A percentile compares a stretch with the other conserved stretches of the same genome.
Conservation (phyloP, 2,329 filamentous ascomycete species). For the Colletotrichum salicis region DNA sequence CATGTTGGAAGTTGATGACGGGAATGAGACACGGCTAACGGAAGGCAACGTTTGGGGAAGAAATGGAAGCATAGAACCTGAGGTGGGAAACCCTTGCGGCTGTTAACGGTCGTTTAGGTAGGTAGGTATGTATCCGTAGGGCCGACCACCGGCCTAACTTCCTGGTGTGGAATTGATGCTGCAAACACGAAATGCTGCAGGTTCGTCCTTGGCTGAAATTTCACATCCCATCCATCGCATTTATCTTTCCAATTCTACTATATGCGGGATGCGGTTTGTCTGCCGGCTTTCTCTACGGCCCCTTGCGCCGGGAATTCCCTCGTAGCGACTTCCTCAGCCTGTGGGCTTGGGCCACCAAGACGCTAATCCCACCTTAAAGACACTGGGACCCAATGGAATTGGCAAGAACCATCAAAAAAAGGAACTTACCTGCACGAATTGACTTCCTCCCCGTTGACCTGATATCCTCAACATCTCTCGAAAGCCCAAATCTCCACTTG, state of each 20-base stretch:
- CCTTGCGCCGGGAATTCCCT: slow-evolving; percentile 31
- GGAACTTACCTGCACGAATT: neutral
- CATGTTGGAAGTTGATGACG: neutral
- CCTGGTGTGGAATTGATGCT: neutral
- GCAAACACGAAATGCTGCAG: neutral
- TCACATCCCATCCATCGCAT: neutral
- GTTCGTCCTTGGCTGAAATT: neutral
- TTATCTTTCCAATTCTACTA: neutral
- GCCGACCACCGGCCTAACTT: neutral
- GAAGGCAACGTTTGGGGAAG: too few relatives aligned
- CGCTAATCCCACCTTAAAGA: slow-evolving; percentile 30
- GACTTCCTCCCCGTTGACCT: neutral
- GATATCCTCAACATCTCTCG: neutral
- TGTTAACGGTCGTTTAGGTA: neutral
- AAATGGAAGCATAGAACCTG: neutral
- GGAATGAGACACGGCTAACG: neutral
- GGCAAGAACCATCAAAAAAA: neutral
- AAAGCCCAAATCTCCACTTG: neutral
- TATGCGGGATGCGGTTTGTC: neutral
- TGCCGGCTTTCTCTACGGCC: neutral
- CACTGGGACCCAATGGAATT: neutral
- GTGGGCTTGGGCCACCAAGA: slow-evolving; percentile 13
- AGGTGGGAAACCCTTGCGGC: neutral
- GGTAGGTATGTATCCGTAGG: neutral
- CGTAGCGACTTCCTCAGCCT: slow-evolving; percentile 11